Conservation (phyloP, 2,329 filamentous ascomycete genomes). For the Alternaria metachromatica region DNA sequence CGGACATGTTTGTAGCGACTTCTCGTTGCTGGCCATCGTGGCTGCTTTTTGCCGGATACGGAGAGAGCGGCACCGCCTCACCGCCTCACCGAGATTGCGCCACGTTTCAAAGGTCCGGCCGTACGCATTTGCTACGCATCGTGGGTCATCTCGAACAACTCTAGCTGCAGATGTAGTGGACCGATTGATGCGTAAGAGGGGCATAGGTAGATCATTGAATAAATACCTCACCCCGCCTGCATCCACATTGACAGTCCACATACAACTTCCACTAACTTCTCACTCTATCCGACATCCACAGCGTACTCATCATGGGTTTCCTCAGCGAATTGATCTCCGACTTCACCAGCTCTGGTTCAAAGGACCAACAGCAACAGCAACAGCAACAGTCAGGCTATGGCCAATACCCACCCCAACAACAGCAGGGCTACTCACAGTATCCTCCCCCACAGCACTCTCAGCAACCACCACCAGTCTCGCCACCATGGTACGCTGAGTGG, state of each 20-base stretch:
- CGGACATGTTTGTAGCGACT: background rate
- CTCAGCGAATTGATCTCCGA: slow-evolving; percentile 25
- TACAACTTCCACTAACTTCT: background rate
- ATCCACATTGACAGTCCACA: background rate
- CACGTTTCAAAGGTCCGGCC: slow-evolving; percentile 12
- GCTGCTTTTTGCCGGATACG: background rate
- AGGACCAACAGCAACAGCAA: background rate
- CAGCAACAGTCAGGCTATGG: slow-evolving; percentile 9
- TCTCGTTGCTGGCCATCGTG: background rate
- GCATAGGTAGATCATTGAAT: background rate
- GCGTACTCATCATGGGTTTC: slow-evolving; percentile 26
- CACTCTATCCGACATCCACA: background rate
- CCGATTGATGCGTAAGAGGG: background rate
- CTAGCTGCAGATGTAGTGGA: slow-evolving; percentile 5
- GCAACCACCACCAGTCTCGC: slow-evolving; percentile 34
- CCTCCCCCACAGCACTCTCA: slow-evolving; percentile 17
- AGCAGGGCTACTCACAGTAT: slow-evolving; percentile 14
- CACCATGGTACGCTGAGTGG: slow-evolving; percentile 35
- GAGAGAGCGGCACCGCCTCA: slow-evolving; percentile 7
- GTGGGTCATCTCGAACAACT: slow-evolving; percentile 1
- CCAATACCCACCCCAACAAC: slow-evolving; percentile 3
- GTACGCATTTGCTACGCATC: slow-evolving; percentile 10
- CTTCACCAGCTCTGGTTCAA: slow-evolving; percentile 17
- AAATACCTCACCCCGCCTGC: slow-evolving; percentile 17
- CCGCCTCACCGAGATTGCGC: slow-evolving; percentile 10